Percentiles rank a stretch among this genome's conserved stretches.
Evolutionary conservation across 768 basidiomycete species (phyloP).

Genomic region (Candolleomyces efflorescens): DNA sequence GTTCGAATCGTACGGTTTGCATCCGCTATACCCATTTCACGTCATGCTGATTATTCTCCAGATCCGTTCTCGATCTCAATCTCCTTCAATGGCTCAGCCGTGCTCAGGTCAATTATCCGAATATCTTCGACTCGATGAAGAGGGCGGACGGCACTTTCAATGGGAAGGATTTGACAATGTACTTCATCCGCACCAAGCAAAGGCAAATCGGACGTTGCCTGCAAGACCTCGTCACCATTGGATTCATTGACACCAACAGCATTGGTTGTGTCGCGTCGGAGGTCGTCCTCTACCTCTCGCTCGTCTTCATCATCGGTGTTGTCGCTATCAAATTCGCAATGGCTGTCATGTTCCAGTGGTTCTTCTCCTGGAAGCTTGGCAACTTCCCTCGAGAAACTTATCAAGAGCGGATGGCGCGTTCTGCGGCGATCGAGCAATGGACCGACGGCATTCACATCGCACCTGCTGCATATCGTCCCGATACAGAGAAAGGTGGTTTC

Average conservation of each 20-base stretch:
- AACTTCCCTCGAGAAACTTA: slow-evolving; percentile 92
- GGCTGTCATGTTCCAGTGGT: slow-evolving; percentile 98
- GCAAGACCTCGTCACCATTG: slow-evolving; percentile 80
- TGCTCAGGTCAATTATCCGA: slow-evolving; percentile 78
- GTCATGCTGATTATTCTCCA: slow-evolving; percentile 24
- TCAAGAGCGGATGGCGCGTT: slow-evolving; percentile 85
- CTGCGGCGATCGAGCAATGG: slow-evolving; percentile 94
- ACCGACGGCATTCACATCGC: slow-evolving; percentile 95
- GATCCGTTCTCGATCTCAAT: slow-evolving; percentile 83
- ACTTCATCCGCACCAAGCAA: slow-evolving; percentile 68
- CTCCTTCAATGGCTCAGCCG: slow-evolving; percentile 82
- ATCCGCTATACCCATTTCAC: background rate
- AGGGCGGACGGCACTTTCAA: slow-evolving; percentile 67
- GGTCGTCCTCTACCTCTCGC: slow-evolving; percentile 91
- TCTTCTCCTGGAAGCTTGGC: slow-evolving; percentile 93
- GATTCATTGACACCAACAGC: slow-evolving; percentile 90
- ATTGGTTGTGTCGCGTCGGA: slow-evolving; percentile 96
- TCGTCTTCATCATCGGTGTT: slow-evolving; percentile 96
- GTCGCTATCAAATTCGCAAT: slow-evolving; percentile 92
- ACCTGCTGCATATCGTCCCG: slow-evolving; percentile 86
- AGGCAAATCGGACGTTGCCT: slow-evolving; percentile 73
- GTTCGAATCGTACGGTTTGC: slow-evolving; percentile 74
- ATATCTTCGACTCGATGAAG: slow-evolving; percentile 77
- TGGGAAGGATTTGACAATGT: slow-evolving; percentile 85
- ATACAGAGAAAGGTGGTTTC: slow-evolving; percentile 71